Base-by-base conservation (phyloP, 2,329 filamentous ascomycete species). In the Emmonsia crescens region DNA sequence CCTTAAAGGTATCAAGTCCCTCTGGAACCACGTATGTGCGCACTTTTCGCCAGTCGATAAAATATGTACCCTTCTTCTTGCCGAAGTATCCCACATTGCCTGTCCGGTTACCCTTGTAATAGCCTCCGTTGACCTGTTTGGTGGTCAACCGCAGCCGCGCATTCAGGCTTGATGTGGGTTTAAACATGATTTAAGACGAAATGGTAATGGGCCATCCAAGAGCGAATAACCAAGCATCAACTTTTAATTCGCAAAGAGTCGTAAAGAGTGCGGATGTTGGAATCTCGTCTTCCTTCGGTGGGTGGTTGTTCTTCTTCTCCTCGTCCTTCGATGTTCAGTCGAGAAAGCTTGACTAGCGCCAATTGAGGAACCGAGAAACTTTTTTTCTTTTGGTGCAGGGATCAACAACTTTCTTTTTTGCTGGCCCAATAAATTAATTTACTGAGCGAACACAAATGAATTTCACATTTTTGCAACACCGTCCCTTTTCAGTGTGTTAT, bases 71-170 rank as follows among this genome's bases (percentile, higher is more conserved):
- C 64, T 73, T 74, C 63, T 72, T 73, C 59, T 46, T 59, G 58
- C 87, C 87, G 75, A 93, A 94, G 73, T 85, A 84, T 74, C 94
- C 94, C 85, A 95, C 91, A 49, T 89, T 85, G 1, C 94, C 94
- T 0, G 91, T 88, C 55, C 92, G 83, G 70, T 89, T 96, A 73
- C 94, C 94, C 82, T 97, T 97, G 85, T 99, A 99, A 84, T 87
- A 99, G 68, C 92, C 93, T 73, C 91, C 90, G 74, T 88, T 89
- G 73, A 93, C 87, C 76, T 94, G 87, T 78, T 99, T 99, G 68
- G 93, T 96, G 14, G 90, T 96, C 71, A 99, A 84, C 72, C 93
- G 91, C 76, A 91, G 83, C 62, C 84, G 83, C 73, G 85, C 80
- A 68, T 83, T 82, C 70, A 96, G 85, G 40, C 75, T 71, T 60